These are phyloP conservation scores for Fusarium torreyae DNA, from an alignment of 2,329 filamentous ascomycete species.

Conservation along the genomic window DNA sequence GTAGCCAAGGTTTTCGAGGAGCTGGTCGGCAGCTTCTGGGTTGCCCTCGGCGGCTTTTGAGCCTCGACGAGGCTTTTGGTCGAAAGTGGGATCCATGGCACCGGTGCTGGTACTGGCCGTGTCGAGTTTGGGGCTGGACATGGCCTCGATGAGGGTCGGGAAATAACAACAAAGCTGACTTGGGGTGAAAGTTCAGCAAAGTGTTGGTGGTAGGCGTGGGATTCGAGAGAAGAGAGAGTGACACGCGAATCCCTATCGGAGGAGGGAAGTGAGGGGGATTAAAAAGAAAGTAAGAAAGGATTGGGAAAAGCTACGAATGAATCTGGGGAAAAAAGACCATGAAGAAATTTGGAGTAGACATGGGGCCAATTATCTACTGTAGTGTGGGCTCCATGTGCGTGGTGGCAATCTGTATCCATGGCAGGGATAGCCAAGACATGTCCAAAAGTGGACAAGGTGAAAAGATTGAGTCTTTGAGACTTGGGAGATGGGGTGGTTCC, in stretches of 20 bases:
- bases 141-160: constrained; percentile 11
- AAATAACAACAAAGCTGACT: not conserved
- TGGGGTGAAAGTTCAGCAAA: not conserved
- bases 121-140: constrained; percentile 44
- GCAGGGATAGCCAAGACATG: constrained; percentile 22
- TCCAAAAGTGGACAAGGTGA: constrained; percentile 25
- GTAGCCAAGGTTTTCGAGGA: constrained; percentile 76
- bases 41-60: constrained; percentile 45
- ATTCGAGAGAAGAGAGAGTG: not conserved
- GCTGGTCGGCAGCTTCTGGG: constrained; percentile 69
- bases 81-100: constrained; percentile 41
- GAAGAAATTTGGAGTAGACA: constrained; percentile 39
- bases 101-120: constrained; percentile 39
- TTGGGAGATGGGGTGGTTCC: not conserved
- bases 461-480: constrained; percentile 1
- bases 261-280: constrained; percentile 14
- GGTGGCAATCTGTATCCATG: constrained; percentile 29
- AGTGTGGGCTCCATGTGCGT: constrained; percentile 18
- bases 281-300: constrained; percentile 24
- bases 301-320: constrained; percentile 11
- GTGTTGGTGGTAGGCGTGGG: constrained; percentile 1
- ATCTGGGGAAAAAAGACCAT: constrained; percentile 31
- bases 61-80: constrained; percentile 48
- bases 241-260: constrained; percentile 6
- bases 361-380: constrained; percentile 27